Evolutionary conservation across 2,329 filamentous ascomycete genomes (phyloP).

Genomic region (Chaetomium strumarium): DNA sequence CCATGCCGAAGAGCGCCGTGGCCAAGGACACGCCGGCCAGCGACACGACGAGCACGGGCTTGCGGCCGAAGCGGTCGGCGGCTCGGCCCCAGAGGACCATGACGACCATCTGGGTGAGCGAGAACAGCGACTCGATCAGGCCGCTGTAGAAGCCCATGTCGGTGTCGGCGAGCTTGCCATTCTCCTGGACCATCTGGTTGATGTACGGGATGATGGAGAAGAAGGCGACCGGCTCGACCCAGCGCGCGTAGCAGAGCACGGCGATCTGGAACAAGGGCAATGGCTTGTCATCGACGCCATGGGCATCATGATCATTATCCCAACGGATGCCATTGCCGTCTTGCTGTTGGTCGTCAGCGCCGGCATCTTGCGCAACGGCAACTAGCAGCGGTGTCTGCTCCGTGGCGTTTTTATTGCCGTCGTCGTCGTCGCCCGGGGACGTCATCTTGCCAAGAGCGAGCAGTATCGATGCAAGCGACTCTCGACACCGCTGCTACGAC

Average conservation of each 20-base stretch:
- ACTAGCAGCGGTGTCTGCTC: constrained; percentile 32
- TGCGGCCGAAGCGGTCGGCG: constrained; percentile 64
- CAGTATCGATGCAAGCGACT: not conserved
- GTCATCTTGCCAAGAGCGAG: not conserved
- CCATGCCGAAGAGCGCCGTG: constrained; percentile 62
- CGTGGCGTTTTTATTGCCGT: constrained; percentile 13
- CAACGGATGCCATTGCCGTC: constrained; percentile 17
- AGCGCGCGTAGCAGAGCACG: constrained; percentile 65
- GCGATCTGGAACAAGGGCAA: constrained; percentile 61
- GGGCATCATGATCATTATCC: constrained; percentile 17
- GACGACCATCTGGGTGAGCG: constrained; percentile 67
- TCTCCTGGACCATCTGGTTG: constrained; percentile 67
- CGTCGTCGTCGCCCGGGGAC: not conserved
- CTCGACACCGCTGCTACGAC: no score
- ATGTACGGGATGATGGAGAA: constrained; percentile 79
- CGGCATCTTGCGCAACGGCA: constrained; percentile 15
- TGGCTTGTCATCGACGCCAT: constrained; percentile 38
- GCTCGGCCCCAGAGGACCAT: constrained; percentile 69
- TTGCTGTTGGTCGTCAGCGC: constrained; percentile 15
- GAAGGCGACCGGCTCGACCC: constrained; percentile 74
- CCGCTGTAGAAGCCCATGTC: constrained; percentile 77
- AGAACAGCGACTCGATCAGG: constrained; percentile 69
- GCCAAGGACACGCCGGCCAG: constrained; percentile 57
- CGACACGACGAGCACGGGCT: constrained; percentile 64
- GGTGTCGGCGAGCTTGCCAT: constrained; percentile 53